A percentile compares a stretch with the other conserved stretches of the same genome.
Evolutionary conservation across 768 basidiomycete species (phyloP).

Genomic region (Serendipita sp.): DNA sequence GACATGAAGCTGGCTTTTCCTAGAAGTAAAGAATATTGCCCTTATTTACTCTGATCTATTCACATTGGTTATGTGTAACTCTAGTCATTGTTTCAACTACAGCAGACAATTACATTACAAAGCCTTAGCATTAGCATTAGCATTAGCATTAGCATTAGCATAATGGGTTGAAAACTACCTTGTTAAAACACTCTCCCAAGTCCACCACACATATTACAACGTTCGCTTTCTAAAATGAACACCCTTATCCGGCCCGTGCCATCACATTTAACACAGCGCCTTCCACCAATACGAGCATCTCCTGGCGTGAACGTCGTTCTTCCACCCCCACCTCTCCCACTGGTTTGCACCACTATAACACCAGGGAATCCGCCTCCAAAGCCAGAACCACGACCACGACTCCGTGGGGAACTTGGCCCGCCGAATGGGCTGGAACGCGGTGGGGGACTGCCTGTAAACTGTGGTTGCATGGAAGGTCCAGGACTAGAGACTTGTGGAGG

Average conservation of each 20-base stretch:
- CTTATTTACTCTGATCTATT: too few relatives aligned
- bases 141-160: neutral
- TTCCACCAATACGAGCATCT: conserved; percentile 54
- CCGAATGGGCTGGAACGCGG: conserved; percentile 5
- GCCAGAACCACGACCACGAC: too few relatives aligned
- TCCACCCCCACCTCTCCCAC: neutral
- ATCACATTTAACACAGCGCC: conserved; percentile 44
- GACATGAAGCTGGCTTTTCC: too few relatives aligned
- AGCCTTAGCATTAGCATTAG: too few relatives aligned
- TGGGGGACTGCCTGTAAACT: conserved; percentile 11
- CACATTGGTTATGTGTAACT: too few relatives aligned
- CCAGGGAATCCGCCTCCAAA: too few relatives aligned
- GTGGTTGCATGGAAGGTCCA: conserved; percentile 11
- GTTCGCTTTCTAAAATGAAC: conserved; percentile 35
- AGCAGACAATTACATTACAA: too few relatives aligned
- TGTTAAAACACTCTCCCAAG: conserved; percentile 32
- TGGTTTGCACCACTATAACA: too few relatives aligned
- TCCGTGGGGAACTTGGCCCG: neutral
- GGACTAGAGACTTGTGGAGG: conserved; percentile 1
- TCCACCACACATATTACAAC: conserved; percentile 45
- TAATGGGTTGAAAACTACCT: neutral
- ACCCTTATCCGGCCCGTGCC: conserved; percentile 38
- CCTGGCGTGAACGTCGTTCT: conserved; percentile 27
- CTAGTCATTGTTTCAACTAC: too few relatives aligned
- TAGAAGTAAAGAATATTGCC: too few relatives aligned